phyloP scores from a whole-genome alignment of 148 eudicot genomes.

The Spergularia marina region DNA sequence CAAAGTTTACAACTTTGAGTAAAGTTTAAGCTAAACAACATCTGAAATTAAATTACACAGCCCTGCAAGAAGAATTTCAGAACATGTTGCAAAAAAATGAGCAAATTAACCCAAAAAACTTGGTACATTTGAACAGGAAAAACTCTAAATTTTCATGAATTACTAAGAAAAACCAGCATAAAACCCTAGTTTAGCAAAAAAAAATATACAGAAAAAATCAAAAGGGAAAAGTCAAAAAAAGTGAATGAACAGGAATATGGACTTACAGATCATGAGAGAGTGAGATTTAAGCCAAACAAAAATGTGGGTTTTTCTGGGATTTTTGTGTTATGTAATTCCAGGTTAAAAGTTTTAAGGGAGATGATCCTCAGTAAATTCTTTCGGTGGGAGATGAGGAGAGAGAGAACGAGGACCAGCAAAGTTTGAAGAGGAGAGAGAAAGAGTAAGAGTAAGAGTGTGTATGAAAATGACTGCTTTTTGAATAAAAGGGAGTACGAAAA shows the following conservation, averaged over 20 bases:
- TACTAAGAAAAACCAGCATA: slow-evolving; percentile 12
- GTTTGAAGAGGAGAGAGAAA: slow-evolving; percentile 6
- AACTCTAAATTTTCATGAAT: slow-evolving; percentile 2
- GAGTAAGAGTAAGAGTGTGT: slow-evolving; percentile 15
- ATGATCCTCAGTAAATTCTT: neutral
- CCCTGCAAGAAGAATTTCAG: slow-evolving; percentile 14
- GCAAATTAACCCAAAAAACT: slow-evolving; percentile 10
- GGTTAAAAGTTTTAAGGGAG: neutral
- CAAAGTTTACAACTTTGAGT: neutral
- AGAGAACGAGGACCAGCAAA: no score
- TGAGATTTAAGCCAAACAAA: slow-evolving; percentile 14
- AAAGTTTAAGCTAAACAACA: neutral
- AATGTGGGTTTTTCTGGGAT: slow-evolving; percentile 21
- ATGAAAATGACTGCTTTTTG: slow-evolving; percentile 19
- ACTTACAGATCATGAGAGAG: slow-evolving; percentile 59
- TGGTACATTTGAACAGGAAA: neutral
- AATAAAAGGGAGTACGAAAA: slow-evolving; percentile 21
- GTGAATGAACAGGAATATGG: slow-evolving; percentile 8
- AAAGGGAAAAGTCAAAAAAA: neutral
- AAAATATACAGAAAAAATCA: neutral
- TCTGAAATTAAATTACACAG: neutral
- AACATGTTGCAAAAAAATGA: neutral
- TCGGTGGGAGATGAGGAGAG: neutral
- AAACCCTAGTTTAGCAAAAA: slow-evolving; percentile 17
- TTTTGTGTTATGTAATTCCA: no score